Base-by-base conservation (phyloP, 2,329 filamentous ascomycete species). In the Scytalidium lignicola region DNA sequence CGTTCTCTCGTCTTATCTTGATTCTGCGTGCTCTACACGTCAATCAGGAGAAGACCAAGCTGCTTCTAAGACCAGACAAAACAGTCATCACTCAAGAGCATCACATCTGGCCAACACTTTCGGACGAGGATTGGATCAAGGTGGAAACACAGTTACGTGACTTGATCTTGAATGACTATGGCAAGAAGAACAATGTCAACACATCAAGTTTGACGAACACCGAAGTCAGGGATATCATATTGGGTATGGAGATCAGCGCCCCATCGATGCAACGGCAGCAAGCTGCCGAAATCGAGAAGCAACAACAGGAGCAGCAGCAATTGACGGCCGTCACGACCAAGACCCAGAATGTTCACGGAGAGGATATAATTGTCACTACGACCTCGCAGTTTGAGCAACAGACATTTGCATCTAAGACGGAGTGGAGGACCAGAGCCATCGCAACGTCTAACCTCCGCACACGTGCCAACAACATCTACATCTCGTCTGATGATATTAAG, bases 161-260 rank as follows among this genome's bases (percentile, higher is more conserved):
- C 74, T 74, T 99, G 57, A 99, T 99, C 62, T 67, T 99, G 58
- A 96, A 97, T 59, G 93, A 99, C 66, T 99, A 99, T 66, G 93
- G 93, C 65, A 99, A 97, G 81, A 99, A 99, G 80, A 99, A 99
- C 76, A 99, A 97, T 60, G 93, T 99, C 74, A 99, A 99, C 62
- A 92, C 93, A 12, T 95, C 95, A 15, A 96, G 90, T 67, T 77
- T 99, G 70, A 99, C 93, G 1, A 96, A 84, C 65, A 96, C 88
- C 62, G 93, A 99, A 80, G 93, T 99, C 45, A 85, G 93, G 61
- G 93, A 99, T 65, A 97, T 99, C 62, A 99, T 99, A 61, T 73
- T 99, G 55, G 93, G 93, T 79, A 99, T 99, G 95, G 95, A 99
- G 67, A 99, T 99, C 51, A 96, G 90, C 51, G 95, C 93, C 22